Conservation (phyloP, 2,329 filamentous ascomycete species). For the Nothomitra cinnamomea region DNA sequence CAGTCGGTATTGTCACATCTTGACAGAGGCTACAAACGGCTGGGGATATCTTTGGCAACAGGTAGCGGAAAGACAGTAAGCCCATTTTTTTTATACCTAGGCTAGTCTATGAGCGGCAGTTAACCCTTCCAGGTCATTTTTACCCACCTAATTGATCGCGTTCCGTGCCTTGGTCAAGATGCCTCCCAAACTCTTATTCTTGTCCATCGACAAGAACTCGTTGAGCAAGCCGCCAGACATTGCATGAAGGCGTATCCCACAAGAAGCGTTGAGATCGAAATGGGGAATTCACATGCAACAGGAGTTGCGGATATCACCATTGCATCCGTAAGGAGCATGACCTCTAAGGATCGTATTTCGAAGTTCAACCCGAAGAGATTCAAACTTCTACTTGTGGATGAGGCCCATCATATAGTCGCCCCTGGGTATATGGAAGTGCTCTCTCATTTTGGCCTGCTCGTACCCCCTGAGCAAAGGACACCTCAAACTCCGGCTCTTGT, state of each 20-base stretch:
- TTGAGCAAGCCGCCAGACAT: conserved; percentile 82
- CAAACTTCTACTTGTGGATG: conserved; percentile 87
- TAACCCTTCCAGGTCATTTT: conserved; percentile 57
- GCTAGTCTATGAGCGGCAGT: background rate
- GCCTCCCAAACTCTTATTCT: conserved; percentile 74
- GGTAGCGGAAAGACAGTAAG: conserved; percentile 74
- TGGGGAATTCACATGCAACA: conserved; percentile 61
- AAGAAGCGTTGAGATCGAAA: conserved; percentile 76
- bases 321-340: conserved; percentile 75
- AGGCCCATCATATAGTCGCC: conserved; percentile 92
- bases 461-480: conserved; percentile 24
- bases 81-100: conserved; percentile 7
- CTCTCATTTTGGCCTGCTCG: conserved; percentile 56
- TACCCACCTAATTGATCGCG: conserved; percentile 75
- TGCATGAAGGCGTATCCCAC: conserved; percentile 65
- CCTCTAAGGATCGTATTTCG: conserved; percentile 53
- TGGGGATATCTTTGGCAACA: conserved; percentile 75
- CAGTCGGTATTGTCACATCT: conserved; percentile 58
- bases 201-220: conserved; percentile 80
- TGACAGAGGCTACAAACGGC: conserved; percentile 52
- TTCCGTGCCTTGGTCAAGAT: conserved; percentile 36
- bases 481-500: conserved; percentile 50
- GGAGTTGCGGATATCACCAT: conserved; percentile 83
- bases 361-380: conserved; percentile 70
- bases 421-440: conserved; percentile 59